Evolutionary conservation across 768 basidiomycete species (phyloP), one percentile per base, ranked within the genome.

Genomic region (Pleurotus giganteus): DNA sequence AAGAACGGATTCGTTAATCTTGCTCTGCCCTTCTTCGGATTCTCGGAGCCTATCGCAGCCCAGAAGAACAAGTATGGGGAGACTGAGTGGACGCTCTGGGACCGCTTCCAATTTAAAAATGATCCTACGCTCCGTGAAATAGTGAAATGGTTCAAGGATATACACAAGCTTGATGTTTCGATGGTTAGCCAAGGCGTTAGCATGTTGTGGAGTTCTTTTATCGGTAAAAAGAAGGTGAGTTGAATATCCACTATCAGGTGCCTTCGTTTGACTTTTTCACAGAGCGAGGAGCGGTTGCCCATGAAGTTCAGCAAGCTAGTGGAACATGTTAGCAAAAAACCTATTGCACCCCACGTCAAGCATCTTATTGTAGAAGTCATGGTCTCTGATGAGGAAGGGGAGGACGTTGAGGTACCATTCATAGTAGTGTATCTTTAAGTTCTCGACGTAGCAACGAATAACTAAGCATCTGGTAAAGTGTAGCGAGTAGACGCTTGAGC

Each of bases 1-100:
- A 98, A 97, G 82, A 99, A 99, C 64, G 96, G 95, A 34, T 99
- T 99, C 70, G 83, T 98, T 64, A 99, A 99, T 71, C 80, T 99
- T 52, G 97, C 97, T 2, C 73, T 99, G 52, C 97, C 97, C 1
- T 98, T 98, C 86, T 98, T 98, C 66, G 97, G 93, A 24, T 99
- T 98, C 79, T 98, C 95, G 2, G 97, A 99, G 65, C 97, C 97
- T 9, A 91, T 98, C 59, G 86, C 85, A 3, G 93, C 94, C 17
- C 64, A 81, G 58, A 98, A 96, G 77, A 78, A 84, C 60, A 96
- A 94, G 80, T 98, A 94, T 68, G 85, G 87, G 53, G 69, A 77
- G 41, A 89, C 82, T 1, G 93, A 96, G 60, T 99, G 96, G 96
- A 98, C 97, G 3, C 80, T 99, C 36, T 98, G 96, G 96, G 94